Evolutionary conservation across 139 green algal genomes (phyloP), one percentile per base, ranked within the genome.

Genomic region (Ettlia oleoabundans): DNA sequence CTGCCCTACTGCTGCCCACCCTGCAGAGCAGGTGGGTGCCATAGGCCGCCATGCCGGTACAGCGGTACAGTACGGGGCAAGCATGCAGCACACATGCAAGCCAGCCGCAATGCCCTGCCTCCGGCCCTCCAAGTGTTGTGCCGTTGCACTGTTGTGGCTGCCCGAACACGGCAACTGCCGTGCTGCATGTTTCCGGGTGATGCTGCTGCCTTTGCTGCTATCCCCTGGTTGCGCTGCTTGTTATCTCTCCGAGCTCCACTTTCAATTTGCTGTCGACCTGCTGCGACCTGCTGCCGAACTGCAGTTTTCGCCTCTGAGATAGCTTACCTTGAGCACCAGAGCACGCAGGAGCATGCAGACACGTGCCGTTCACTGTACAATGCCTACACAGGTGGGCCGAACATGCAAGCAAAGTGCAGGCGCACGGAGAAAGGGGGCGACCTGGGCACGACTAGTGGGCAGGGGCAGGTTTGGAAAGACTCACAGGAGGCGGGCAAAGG

Each of bases 1-100:
- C 73, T 41, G 73, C 73, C 73, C 33, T 80, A 80, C 73, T 53
- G 53, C 35, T 80, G 73, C 53, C 73, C 73, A 13, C 73, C 73
- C 24, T 80, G 73, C 73, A 33, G 73, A 1, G 6, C 22, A 28
- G 73, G 73, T 80, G 37, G 4, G 72, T 28, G 26, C 13, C 4
- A 24, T 2, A 10, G 30, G 22, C 28, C 2, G 4, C 64, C 5
- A 19, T 43, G 32, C 47, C 15, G 13, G 10, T 10, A 15, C 47
- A 58, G 15, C 15, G 47, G 13, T 58, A 24, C 15, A 15, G 13
- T 58, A 15, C 47, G 15, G 10, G 47, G 13, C 47, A 58, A 58
- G 47, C 47, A 58, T 10, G 47, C 47, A 58, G 47, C n/a, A n/a
- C n/a, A n/a, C n/a, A n/a, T n/a, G n/a, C n/a, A n/a, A n/a, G n/a